A percentile compares a stretch with the other conserved stretches of the same genome.
Conservation (phyloP, 78 protist species). For the Tieghemostelium lacteum region DNA sequence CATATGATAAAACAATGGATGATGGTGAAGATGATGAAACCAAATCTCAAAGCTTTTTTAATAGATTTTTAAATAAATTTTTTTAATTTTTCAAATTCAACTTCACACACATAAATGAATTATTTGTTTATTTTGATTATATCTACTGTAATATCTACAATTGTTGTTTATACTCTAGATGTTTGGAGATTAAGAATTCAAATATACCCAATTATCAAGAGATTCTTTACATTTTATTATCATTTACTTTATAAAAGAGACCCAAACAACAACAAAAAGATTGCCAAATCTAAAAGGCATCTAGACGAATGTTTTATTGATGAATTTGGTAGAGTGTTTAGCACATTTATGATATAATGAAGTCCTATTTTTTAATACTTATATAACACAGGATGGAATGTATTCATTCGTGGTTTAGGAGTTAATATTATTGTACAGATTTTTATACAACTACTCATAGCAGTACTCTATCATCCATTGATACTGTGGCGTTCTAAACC, state of each 20-base stretch:
- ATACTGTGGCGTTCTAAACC: slow-evolving; percentile 47
- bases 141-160: slow-evolving; percentile 2
- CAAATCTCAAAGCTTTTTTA: too few relatives aligned
- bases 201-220: slow-evolving; percentile 33
- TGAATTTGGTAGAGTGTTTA: too few relatives aligned
- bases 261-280: not conserved
- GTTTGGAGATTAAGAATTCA: slow-evolving; percentile 55
- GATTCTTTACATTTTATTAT: slow-evolving; percentile 24
- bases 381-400: too few relatives aligned
- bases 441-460: not conserved
- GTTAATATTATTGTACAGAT: slow-evolving; percentile 9
- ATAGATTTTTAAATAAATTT: too few relatives aligned
- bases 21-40: too few relatives aligned
- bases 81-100: too few relatives aligned
- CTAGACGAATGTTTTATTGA: slow-evolving; percentile 66
- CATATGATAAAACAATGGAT: too few relatives aligned
- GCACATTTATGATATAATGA: too few relatives aligned
- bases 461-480: not conserved
- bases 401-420: slow-evolving; percentile 13
- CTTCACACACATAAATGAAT: not conserved
- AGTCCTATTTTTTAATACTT: too few relatives aligned
- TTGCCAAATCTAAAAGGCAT: not conserved
- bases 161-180: slow-evolving; percentile 28
- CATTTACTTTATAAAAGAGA: slow-evolving; percentile 12
- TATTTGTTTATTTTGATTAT: not conserved